Evolutionary conservation across 441 rosid genomes (phyloP), one percentile per base, ranked within the genome.

Genomic region (Pelargonium fulgidum): DNA sequence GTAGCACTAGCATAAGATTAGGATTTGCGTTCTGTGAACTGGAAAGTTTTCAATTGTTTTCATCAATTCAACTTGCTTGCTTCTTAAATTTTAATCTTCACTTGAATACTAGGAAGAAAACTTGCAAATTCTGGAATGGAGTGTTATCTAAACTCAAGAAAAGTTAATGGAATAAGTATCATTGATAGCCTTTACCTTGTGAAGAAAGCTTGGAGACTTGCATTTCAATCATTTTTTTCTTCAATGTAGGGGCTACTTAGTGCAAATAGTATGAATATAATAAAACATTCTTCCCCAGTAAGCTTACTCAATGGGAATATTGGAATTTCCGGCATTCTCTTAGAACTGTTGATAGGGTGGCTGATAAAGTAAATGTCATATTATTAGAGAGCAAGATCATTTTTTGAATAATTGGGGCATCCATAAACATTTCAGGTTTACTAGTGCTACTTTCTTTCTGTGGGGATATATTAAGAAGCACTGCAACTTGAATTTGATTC

Each of bases 321-420:
- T 16, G 22, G 24, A 52, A 16, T 54, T 54, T 5, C 24, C 24
- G 16, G 19, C 61, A 5, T 54, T 54, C 19, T 17, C 22, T 54
- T 54, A 54, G 61, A 54, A 54, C 22, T 16, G 61, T 52, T 52
- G 59, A 19, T 52, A 52, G 17, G 59, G 19, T 52, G 59, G 59
- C 16, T 52, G 59, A 52, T 19, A n/a, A 52, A 14, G 17, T 14
- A 52, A 9, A 5, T 20, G 61, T 9, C 61, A 16, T 54, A 22
- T 54, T 16, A 54, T 16, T 54, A 16, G 61, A 16, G 22, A 22
- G 61, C 7, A 54, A 54, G 61, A 54, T 17, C 61, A 17, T 22
- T 54, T 54, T 17, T 4, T 22, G 19, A 22, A 54, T 52, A 14
- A 52, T 54, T 54, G 16, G 19, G 61, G 61, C 8, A 11, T 54